Conservation (phyloP, 805 yeast species). For the Wickerhamiella parazyma region DNA sequence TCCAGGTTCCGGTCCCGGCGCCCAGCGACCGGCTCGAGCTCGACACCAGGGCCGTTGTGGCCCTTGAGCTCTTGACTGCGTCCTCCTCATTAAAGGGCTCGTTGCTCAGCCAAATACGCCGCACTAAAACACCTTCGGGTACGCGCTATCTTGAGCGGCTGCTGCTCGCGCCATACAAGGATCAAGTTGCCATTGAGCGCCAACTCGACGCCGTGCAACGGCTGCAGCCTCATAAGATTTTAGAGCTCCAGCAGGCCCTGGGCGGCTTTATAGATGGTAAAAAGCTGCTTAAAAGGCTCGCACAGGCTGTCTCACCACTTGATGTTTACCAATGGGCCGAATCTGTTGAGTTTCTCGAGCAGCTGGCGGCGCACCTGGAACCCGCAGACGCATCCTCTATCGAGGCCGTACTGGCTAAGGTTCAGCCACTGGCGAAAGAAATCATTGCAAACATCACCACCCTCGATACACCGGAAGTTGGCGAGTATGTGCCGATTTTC, state of each 20-base stretch:
- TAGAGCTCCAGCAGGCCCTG: slow-evolving; percentile 36
- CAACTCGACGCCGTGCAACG: slow-evolving; percentile 40
- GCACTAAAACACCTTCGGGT: slow-evolving; percentile 24
- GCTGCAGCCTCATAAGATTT: slow-evolving; percentile 24
- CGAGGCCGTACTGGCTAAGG: no score
- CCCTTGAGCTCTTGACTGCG: slow-evolving; percentile 47
- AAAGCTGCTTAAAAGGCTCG: slow-evolving; percentile 27
- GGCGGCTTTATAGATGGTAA: slow-evolving; percentile 39
- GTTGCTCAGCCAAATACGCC: neutral
- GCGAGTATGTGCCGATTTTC: neutral
- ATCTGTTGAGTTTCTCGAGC: slow-evolving; percentile 28
- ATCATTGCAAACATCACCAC: neutral
- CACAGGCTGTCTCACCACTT: slow-evolving; percentile 33
- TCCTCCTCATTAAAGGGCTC: slow-evolving; percentile 9
- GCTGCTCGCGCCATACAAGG: slow-evolving; percentile 67
- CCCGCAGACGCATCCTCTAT: no score
- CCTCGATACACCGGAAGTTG: neutral
- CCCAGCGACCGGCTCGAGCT: slow-evolving; percentile 26
- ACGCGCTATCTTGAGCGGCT: slow-evolving; percentile 63
- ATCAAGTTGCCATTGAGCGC: slow-evolving; percentile 37
- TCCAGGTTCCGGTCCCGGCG: neutral
- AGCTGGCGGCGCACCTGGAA: slow-evolving; percentile 19
- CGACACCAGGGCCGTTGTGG: slow-evolving; percentile 41
- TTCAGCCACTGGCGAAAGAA: neutral
- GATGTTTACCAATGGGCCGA: slow-evolving; percentile 31